Base-by-base conservation (phyloP, 2,329 filamentous ascomycete species). In the Furcasterigmium sp. region DNA sequence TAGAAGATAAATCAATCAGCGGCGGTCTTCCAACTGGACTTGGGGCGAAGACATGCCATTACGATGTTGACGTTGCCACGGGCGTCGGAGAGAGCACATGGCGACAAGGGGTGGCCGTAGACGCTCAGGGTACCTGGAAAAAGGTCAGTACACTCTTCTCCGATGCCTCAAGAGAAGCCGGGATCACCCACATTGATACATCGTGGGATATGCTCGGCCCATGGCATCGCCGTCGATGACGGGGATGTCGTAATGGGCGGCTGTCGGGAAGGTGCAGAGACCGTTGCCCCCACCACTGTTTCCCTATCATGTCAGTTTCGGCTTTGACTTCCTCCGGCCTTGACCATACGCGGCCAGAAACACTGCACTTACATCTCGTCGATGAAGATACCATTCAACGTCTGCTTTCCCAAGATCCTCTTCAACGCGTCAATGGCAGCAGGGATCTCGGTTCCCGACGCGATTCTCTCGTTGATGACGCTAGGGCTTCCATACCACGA, bases 401-500 rank as follows among this genome's bases (percentile, higher is more conserved):
- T 48, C n/a, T 56, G 51, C 10, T 57, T 53, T 3, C 59, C 59
- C 18, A 59, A 39, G 9, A 64, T 54, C 35, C 56, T 62, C 11
- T 56, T 59, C 2, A 64, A 47, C 3, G 60, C 61, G 32, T 67
- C 58, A 36, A 67, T 63, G 1, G 62, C 65, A 3, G 50, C 53
- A 17, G 58, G 52, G 18, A 67, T 65, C 47, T 67, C 65, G 14
- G 51, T 61, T 4, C 65, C 66, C 2, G 54, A 54, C 1, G 57
- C 56, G 2, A 68, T 54, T 0, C 61, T 56, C 51, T 68, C 65
- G 26, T 63, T 64, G 32, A 63, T 62, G 9, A 68, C 65, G 17
- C 61, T 67, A 0, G 66, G 66, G 26, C 64, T 67, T 3, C 69
- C 69, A 35, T 71, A 72, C 58, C 68, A 70, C 0, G 67, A 67